Base-by-base conservation (phyloP, 2,329 filamentous ascomycete species). In the Colletotrichum sublineola region DNA sequence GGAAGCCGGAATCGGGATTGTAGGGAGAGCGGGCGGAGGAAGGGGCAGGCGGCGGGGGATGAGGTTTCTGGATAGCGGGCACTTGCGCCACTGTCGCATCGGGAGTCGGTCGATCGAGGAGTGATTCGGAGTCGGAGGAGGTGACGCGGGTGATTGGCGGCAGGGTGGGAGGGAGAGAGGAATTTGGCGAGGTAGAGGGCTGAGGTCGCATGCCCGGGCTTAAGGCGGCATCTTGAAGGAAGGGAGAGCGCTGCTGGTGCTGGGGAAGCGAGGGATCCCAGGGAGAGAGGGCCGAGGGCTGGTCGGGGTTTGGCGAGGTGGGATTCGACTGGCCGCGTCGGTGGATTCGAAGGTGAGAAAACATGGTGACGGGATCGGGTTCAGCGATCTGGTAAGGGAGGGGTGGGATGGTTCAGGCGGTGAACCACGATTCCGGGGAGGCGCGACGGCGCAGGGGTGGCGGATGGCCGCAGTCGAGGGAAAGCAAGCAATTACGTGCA, bases 291-390 rank as follows among this genome's bases (percentile, higher is more conserved):
- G 84, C 82, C 79, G 84, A 85, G 50, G 82, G 78, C 68, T 84
- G 85, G 68, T 89, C 87, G 65, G 84, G 82, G 36, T 84, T 78
- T 6, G 88, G 87, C 44, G 88, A 89, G 33, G 85, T 83, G 73
- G 88, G 88, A 81, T 86, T 88, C 67, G 88, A 89, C 75, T 85
- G 84, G 60, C 83, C 87, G 77, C 88, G 86, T 76, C 88, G 86
- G 77, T 90, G 88, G 80, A 90, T 89, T 77, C 88, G 87, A 60
- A 90, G 83, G 80, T 87, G 85, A 75, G 86, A 87, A 65, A 88
- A 82, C 86, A 88, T 88, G 56, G 71, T 48, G 38, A 66, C 33
- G 44, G 46, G 20, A 8, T 46, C 44, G 44, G 46, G 9, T 24
- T 48, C 46, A 20, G 44, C 12, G 44, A 46, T 46, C 18, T 46